Evolutionary conservation across 2,329 filamentous ascomycete genomes (phyloP).

Genomic region (Alternaria postmessia): DNA sequence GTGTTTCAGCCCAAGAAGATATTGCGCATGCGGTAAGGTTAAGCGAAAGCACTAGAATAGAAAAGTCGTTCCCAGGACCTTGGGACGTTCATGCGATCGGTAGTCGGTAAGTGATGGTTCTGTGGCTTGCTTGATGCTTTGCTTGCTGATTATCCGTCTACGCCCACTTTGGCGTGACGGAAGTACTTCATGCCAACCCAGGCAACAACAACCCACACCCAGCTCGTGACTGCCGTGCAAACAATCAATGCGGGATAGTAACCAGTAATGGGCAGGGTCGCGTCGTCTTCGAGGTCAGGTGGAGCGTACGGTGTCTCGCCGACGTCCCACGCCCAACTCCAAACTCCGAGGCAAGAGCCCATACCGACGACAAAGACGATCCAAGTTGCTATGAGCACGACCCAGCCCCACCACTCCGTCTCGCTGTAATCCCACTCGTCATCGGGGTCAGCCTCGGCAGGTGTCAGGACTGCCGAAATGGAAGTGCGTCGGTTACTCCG

Average conservation of each 20-base stretch:
- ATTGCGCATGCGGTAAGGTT: constrained; percentile 38
- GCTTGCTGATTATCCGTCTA: constrained; percentile 52
- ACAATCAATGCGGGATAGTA: constrained; percentile 97
- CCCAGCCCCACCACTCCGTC: constrained; percentile 98
- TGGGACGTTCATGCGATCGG: constrained; percentile 20
- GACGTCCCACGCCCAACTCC: constrained; percentile 99
- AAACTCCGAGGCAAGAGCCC: constrained; percentile 92
- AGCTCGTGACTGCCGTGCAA: constrained; percentile 93
- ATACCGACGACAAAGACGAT: constrained; percentile 95
- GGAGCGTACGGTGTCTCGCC: constrained; percentile 95
- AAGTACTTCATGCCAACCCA: constrained; percentile 99
- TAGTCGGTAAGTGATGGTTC: constrained; percentile 19
- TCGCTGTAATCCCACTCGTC: constrained; percentile 89
- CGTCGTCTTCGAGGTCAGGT: constrained; percentile 93
- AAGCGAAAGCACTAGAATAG: constrained; percentile 36
- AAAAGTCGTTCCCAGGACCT: constrained; percentile 20
- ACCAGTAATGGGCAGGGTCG: constrained; percentile 91
- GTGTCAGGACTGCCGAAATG: constrained; percentile 32
- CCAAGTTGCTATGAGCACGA: constrained; percentile 90
- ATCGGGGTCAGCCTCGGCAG: constrained; percentile 36
- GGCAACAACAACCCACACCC: constrained; percentile 97
- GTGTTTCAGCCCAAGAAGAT: constrained; percentile 44
- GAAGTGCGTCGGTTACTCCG: constrained; percentile 37
- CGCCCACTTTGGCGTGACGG: constrained; percentile 88
- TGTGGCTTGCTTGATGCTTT: not conserved